phyloP scores from a whole-genome alignment of 441 rosid species.

The Pelargonium australe region DNA sequence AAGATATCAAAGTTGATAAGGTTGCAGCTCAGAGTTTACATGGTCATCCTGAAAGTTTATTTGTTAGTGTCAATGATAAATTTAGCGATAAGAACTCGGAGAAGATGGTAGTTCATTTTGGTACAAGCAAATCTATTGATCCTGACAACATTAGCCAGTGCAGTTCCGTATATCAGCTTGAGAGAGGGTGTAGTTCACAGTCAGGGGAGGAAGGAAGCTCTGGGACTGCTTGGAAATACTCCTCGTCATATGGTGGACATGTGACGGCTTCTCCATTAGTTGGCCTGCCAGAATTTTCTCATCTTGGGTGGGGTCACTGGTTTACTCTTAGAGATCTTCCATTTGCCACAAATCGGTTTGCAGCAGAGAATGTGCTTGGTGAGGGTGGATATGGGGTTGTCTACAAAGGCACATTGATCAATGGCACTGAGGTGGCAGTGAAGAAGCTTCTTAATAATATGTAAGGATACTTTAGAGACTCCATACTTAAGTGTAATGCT shows the following conservation, averaged over 20 bases:
- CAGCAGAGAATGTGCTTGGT: constrained; percentile 79
- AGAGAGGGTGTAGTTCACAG: constrained; percentile 52
- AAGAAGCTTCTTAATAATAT: constrained; percentile 80
- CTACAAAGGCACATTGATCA: constrained; percentile 61
- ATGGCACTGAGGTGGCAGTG: constrained; percentile 78
- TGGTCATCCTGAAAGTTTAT: constrained; percentile 63
- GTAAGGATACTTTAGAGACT: constrained; percentile 39
- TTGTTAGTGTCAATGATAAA: constrained; percentile 69
- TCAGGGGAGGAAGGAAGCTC: constrained; percentile 88
- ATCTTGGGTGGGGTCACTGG: constrained; percentile 99
- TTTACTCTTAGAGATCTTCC: constrained; percentile 91
- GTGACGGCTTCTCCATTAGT: constrained; percentile 63
- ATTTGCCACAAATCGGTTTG: constrained; percentile 72
- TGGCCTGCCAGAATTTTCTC: constrained; percentile 81
- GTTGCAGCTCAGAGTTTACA: constrained; percentile 41
- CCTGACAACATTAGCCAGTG: constrained; percentile 60
- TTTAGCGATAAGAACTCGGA: constrained; percentile 61
- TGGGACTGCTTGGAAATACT: constrained; percentile 43
- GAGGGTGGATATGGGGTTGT: constrained; percentile 98
- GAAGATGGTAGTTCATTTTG: constrained; percentile 63
- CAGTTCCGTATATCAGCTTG: constrained; percentile 62
- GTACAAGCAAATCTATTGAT: constrained; percentile 51
- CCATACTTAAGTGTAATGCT: background rate
- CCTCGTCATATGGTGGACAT: constrained; percentile 46
- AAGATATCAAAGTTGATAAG: constrained; percentile 89